phyloP scores from a whole-genome alignment of 139 green algal genomes.

The Auxenochlorella pyrenoidosa region DNA sequence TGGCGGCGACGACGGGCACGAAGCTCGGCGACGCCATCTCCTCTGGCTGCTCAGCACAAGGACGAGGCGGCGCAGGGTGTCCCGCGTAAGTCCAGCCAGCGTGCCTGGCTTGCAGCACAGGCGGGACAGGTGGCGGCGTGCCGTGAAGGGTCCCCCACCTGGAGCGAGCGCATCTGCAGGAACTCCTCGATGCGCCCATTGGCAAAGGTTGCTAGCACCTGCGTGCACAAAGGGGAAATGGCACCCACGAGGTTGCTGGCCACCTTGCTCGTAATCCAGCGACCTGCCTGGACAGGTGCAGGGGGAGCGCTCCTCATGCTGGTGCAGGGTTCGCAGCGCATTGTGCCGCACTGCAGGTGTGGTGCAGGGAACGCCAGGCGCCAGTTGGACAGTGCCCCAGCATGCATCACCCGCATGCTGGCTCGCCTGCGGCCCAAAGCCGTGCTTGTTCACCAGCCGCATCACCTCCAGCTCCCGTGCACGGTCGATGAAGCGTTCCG shows the following conservation, averaged over 20 bases:
- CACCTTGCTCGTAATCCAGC: background rate
- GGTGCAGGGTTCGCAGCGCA: no score
- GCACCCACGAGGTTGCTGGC: no score
- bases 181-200: conserved; percentile 90
- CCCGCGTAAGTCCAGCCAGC: background rate
- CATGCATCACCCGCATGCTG: no score
- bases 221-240: background rate
- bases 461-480: conserved; percentile 68
- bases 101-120: background rate
- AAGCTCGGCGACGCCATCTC: conserved; percentile 71
- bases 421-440: conserved; percentile 82
- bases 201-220: conserved; percentile 81
- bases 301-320: background rate
- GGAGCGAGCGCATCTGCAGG: conserved; percentile 66
- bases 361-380: no score
- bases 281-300: background rate
- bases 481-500: conserved; percentile 88
- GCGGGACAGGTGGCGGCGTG: background rate
- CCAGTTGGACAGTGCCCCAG: no score
- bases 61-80: background rate
- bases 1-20: conserved; percentile 67
- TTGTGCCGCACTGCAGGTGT: no score
- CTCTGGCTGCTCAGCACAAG: conserved; percentile 42
- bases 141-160: background rate
- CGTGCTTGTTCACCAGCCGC: conserved; percentile 63